Evolutionary conservation across 2,329 filamentous ascomycete species (phyloP), one percentile per base, ranked within the genome.

Genomic region (Bimuria novae-zelandiae): DNA sequence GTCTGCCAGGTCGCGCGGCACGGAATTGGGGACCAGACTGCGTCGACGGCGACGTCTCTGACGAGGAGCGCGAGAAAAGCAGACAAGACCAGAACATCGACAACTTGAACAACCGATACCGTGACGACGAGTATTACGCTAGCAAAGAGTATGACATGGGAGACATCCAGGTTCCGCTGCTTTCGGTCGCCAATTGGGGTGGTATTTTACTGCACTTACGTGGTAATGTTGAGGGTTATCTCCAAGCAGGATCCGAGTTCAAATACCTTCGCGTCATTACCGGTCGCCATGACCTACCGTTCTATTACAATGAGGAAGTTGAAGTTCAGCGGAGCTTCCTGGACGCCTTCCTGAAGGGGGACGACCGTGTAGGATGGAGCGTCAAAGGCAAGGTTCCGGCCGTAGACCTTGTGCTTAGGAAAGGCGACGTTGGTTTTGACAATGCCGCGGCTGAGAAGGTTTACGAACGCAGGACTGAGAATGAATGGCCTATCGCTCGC

Each of bases 251-350:
- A 0, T 89, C 86, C 0, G 77, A 84, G 52, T 76, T 85, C 55
- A 90, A 90, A 68, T 90, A 87, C 59, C 77, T 90, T 0, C 81
- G 87, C 6, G 84, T 89, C 67, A 87, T 89, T 63, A 85, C 82
- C 0, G 87, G 88, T 1, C 80, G 88, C 0, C 87, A 90, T 56
- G 87, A 90, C 61, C 76, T 90, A 1, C 87, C 87, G 0, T 89
- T 90, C 67, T 90, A 89, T 72, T 89, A 89, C 65, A 70, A 80
- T 1, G 84, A 89, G 42, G 84, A 89, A 56, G 86, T 88, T 0
- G 84, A 87, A 55, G 61, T 90, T 0, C 88, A 90, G 63, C 79
- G 77, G 41, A 84, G 82, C 58, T 90, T 90, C 67, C 74, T 90
- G 0, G 85, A 89, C 53, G 87, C 87, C 0, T 90, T 90, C 64